These are phyloP conservation scores for Akebia trifoliata DNA, from an alignment of 164 flowering plant species.

Conservation along the genomic window DNA sequence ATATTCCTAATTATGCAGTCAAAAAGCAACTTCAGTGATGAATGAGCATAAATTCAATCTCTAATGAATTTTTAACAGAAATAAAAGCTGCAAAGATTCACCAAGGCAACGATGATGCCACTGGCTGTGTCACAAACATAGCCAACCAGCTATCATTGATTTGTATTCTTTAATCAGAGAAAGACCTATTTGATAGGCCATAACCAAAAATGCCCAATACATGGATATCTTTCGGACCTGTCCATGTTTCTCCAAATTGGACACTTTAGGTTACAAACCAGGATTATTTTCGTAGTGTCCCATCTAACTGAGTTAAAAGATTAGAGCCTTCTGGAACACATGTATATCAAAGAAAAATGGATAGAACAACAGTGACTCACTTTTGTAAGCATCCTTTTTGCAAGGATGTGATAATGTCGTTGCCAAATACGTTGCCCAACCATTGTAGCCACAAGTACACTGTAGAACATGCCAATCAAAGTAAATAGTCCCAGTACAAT, in stretches of 20 bases:
- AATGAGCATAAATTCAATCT: neutral
- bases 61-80: neutral
- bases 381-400: constrained; percentile 96
- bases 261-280: too few relatives aligned
- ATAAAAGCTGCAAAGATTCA: too few relatives aligned
- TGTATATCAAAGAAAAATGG: neutral
- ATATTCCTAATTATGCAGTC: constrained; percentile 56
- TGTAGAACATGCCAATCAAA: constrained; percentile 92
- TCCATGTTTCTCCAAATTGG: too few relatives aligned
- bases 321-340: neutral
- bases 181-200: too few relatives aligned
- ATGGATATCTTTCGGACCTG: too few relatives aligned
- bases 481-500: constrained; percentile 85
- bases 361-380: constrained; percentile 35
- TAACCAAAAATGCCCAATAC: too few relatives aligned
- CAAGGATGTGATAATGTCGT: constrained; percentile 96
- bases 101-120: too few relatives aligned
- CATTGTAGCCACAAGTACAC: constrained; percentile 97
- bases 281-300: too few relatives aligned
- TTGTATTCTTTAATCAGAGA: too few relatives aligned
- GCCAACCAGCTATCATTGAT: too few relatives aligned
- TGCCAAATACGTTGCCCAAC: constrained; percentile 99
- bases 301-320: too few relatives aligned
- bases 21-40: neutral
- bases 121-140: too few relatives aligned